These are phyloP conservation scores for Melastoma malabathricum DNA, from an alignment of 345 rosid species.

Conservation along the genomic window DNA sequence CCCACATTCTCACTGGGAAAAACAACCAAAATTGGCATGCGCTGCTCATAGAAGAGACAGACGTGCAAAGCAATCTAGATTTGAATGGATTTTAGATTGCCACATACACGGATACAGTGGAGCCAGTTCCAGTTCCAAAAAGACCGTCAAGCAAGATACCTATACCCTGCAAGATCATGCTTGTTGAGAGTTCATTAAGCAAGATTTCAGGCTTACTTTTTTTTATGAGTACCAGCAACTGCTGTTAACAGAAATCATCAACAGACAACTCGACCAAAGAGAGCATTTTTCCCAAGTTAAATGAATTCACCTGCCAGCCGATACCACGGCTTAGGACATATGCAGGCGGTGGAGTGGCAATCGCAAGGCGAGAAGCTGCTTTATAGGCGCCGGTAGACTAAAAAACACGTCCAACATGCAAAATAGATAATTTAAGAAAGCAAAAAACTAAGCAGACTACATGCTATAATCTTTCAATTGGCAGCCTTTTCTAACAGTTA, in stretches of 20 bases:
- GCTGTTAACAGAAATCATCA: too few species aligned
- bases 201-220: too few species aligned
- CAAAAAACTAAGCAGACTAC: background rate
- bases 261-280: too few species aligned
- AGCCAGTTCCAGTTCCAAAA: constrained; percentile 89
- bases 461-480: too few species aligned
- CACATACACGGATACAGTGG: constrained; percentile 72
- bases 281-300: background rate
- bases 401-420: constrained; percentile 7
- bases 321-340: constrained; percentile 90
- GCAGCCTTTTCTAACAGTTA: too few species aligned
- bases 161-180: constrained; percentile 45
- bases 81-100: too few species aligned
- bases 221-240: too few species aligned
- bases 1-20: constrained; percentile 84
- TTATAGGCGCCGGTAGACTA: constrained; percentile 94
- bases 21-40: background rate
- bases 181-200: background rate
- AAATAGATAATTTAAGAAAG: constrained; percentile 2
- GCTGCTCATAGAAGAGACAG: background rate
- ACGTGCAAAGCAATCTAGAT: too few species aligned
- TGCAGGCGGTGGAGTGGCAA: constrained; percentile 99
- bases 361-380: constrained; percentile 92
- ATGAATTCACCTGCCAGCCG: constrained; percentile 81
- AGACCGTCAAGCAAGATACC: constrained; percentile 87